Conservation (phyloP, 140 eudicot species). For the Anethum foeniculum region DNA sequence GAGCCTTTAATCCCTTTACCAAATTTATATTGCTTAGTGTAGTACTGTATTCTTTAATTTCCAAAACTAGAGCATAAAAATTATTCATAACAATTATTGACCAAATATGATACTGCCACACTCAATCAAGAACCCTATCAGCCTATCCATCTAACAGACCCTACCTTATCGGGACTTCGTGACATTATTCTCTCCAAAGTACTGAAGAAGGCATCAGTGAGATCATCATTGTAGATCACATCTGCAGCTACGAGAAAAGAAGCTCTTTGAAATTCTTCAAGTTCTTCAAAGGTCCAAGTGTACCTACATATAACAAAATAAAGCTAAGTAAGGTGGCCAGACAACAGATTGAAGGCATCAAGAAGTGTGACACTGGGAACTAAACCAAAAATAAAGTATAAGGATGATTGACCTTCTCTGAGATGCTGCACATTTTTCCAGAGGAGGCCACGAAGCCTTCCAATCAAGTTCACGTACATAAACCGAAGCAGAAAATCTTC, state of each 20-base stretch:
- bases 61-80: neutral
- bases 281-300: conserved; percentile 58
- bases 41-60: neutral
- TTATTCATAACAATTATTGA: neutral
- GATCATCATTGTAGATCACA: conserved; percentile 83
- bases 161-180: conserved; percentile 43
- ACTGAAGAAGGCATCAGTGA: conserved; percentile 77
- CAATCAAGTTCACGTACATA: conserved; percentile 93
- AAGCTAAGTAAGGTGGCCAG: neutral
- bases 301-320: conserved; percentile 38
- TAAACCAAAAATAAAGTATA: neutral
- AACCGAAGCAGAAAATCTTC: conserved; percentile 34
- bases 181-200: conserved; percentile 52
- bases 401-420: conserved; percentile 29
- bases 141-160: neutral
- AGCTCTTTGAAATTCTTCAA: conserved; percentile 53
- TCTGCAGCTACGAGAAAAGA: conserved; percentile 89
- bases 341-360: neutral
- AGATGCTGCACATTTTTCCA: conserved; percentile 22
- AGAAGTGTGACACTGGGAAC: neutral
- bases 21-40: neutral
- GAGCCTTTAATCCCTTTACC: neutral
- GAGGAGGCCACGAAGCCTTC: conserved; percentile 72
- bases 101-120: neutral
- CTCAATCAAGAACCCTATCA: neutral